Evolutionary conservation across 2,329 filamentous ascomycete species (phyloP).

Genomic region (Penicillium hordei): DNA sequence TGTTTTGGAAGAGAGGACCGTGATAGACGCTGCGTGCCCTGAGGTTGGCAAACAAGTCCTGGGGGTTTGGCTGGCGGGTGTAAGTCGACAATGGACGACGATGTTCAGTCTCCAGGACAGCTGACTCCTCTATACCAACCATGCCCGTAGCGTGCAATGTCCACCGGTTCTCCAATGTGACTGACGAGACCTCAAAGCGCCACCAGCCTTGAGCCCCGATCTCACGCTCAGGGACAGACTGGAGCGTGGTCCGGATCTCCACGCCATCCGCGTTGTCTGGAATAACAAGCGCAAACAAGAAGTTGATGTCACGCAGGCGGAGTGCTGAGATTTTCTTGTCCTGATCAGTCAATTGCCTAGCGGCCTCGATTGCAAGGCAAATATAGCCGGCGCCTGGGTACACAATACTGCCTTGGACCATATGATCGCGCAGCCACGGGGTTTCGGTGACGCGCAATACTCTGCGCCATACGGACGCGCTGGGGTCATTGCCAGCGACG

Average conservation of each 20-base stretch:
- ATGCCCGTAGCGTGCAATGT: not conserved
- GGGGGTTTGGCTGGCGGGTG: not conserved
- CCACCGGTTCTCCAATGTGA: not conserved
- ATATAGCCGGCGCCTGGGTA: not conserved
- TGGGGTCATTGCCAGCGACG: not conserved
- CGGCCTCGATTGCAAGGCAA: not conserved
- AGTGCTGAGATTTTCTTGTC: not conserved
- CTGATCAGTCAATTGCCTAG: not conserved
- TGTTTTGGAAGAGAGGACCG: not conserved
- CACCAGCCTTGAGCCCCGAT: not conserved
- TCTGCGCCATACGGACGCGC: not conserved
- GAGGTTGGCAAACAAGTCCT: not conserved
- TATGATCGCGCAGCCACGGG: slow-evolving; percentile 35
- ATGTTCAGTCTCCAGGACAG: no score
- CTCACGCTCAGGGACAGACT: not conserved
- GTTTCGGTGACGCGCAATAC: not conserved
- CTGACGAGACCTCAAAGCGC: not conserved
- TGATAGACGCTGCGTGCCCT: not conserved
- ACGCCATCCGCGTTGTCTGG: not conserved
- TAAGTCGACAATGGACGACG: not conserved
- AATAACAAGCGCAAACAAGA: not conserved
- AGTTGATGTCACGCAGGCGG: not conserved
- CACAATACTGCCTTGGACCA: not conserved
- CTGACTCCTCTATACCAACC: not conserved
- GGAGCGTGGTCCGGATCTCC: not conserved